Percentiles rank a stretch among this genome's conserved stretches.
phyloP scores from a whole-genome alignment of 129 eudicot genomes.

The Chrysanthemum makinoi region DNA sequence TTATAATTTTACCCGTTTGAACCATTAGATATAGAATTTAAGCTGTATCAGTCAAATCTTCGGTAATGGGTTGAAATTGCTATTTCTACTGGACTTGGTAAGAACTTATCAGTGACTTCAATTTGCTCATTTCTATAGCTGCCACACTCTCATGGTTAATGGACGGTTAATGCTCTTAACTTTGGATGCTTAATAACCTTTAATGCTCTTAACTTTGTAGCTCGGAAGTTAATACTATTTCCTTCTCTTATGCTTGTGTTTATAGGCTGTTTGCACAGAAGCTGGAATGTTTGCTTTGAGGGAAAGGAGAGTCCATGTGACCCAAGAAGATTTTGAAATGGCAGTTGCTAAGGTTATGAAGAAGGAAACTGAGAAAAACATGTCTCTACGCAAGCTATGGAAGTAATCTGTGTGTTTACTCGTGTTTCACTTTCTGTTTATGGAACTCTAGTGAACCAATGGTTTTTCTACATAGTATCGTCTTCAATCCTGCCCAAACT shows the following conservation, averaged over 20 bases:
- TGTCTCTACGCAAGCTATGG: constrained; percentile 27
- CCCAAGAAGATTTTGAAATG: constrained; percentile 34
- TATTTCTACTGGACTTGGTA: too few relatives aligned
- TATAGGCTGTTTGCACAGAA: constrained; percentile 29
- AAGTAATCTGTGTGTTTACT: constrained; percentile 5
- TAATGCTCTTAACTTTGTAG: too few relatives aligned
- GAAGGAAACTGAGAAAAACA: constrained; percentile 31
- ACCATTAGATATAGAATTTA: too few relatives aligned
- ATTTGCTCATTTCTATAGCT: not conserved
- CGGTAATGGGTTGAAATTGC: too few relatives aligned
- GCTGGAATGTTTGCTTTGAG: constrained; percentile 37
- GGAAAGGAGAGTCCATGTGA: constrained; percentile 34
- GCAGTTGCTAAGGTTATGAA: constrained; percentile 32
- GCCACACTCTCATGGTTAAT: not conserved
- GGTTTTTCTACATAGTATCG: too few relatives aligned
- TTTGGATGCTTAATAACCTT: not conserved
- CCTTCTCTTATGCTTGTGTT: too few relatives aligned
- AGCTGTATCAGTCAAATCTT: too few relatives aligned
- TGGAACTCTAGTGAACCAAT: too few relatives aligned
- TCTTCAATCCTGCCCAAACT: not conserved
- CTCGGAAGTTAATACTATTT: too few relatives aligned
- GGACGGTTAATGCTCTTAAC: not conserved
- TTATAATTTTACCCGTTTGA: too few relatives aligned
- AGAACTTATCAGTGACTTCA: not conserved
- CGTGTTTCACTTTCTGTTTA: too few relatives aligned